These are phyloP conservation scores for Vaccinium darrowii DNA, from an alignment of 148 eudicot species.

Conservation along the genomic window DNA sequence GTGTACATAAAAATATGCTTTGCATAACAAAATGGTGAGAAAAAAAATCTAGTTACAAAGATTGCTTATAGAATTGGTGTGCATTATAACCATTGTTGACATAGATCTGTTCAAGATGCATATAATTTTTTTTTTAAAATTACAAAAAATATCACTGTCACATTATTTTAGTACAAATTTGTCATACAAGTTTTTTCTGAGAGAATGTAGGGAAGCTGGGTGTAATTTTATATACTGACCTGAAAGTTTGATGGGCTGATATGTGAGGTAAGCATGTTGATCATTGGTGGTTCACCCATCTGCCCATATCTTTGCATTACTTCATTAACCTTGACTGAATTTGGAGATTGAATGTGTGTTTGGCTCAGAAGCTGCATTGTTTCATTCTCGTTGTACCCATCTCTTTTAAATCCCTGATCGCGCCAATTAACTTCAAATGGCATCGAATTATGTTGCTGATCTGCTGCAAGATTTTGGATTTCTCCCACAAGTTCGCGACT, in stretches of 20 bases:
- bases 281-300: constrained; percentile 24
- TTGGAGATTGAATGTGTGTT: constrained; percentile 54
- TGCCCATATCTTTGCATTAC: constrained; percentile 21
- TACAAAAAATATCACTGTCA: neutral
- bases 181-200: neutral
- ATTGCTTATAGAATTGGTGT: neutral
- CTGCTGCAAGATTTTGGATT: neutral
- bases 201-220: neutral
- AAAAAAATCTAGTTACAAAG: neutral
- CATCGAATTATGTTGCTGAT: constrained; percentile 35
- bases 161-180: neutral
- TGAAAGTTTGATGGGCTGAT: constrained; percentile 46
- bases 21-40: neutral
- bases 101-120: neutral
- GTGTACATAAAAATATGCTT: neutral
- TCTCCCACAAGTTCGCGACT: constrained; percentile 29
- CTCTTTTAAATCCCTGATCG: constrained; percentile 37
- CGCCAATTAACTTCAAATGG: constrained; percentile 47
- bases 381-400: constrained; percentile 46
- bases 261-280: constrained; percentile 44
- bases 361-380: constrained; percentile 63
- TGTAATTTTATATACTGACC: neutral
- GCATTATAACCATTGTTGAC: neutral
- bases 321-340: constrained; percentile 20
- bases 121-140: too few species aligned